Evolutionary conservation across 306 rosid species (phyloP).

Genomic region (Quercus bicolor): DNA sequence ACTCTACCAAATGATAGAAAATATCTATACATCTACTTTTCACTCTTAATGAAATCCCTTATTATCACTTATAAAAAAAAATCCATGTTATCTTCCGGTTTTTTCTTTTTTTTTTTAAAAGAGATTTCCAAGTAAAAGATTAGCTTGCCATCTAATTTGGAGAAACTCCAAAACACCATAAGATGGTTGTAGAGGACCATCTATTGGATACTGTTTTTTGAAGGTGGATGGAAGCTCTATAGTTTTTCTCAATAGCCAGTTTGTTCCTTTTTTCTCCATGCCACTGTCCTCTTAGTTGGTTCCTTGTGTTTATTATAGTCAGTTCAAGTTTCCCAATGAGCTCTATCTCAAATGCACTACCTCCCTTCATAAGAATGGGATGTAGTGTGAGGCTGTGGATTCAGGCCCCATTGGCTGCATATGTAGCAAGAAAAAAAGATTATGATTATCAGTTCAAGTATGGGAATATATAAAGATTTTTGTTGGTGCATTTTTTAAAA

Average conservation of each 20-base stretch:
- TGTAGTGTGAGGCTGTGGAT: background rate
- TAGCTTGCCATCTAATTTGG: no score
- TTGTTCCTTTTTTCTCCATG: background rate
- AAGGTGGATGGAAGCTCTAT: background rate
- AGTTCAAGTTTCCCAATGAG: background rate
- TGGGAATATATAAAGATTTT: background rate
- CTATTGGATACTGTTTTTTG: background rate
- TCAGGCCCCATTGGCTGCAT: background rate
- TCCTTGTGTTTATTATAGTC: background rate
- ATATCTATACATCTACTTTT: no score
- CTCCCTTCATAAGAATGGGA: background rate
- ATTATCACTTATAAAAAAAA: no score
- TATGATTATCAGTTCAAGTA: background rate
- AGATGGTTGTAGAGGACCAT: background rate
- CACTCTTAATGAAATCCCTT: no score
- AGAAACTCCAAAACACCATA: background rate
- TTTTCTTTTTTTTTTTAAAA: no score
- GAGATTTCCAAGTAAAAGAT: no score
- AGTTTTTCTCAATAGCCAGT: background rate
- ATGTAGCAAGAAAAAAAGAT: background rate
- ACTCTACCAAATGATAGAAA: no score
- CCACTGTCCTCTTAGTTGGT: background rate
- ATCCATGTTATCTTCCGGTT: no score
- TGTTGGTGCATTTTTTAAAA: background rate
- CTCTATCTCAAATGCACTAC: background rate